phyloP scores from a whole-genome alignment of 345 rosid species.

The Camelina neglecta region DNA sequence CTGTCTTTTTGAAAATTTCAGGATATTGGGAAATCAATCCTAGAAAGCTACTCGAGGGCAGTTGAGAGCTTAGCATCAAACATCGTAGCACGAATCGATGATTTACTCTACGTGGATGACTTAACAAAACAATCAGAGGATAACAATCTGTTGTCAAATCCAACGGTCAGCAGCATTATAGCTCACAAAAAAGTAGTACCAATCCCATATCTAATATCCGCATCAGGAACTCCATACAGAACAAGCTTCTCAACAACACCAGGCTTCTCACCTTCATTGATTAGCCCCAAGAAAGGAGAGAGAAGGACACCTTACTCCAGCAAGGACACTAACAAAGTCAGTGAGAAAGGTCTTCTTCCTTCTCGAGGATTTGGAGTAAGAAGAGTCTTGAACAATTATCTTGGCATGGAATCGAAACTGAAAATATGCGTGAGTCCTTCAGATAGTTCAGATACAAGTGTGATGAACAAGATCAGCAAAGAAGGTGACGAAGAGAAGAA shows the following conservation, averaged over 20 bases:
- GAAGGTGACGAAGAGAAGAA: constrained; percentile 36
- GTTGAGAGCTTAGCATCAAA: constrained; percentile 89
- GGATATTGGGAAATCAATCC: constrained; percentile 95
- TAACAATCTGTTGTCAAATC: constrained; percentile 54
- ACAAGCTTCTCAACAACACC: constrained; percentile 67
- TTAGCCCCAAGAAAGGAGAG: constrained; percentile 72
- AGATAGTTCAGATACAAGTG: constrained; percentile 48
- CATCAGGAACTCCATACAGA: constrained; percentile 69
- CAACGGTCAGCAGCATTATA: constrained; percentile 58
- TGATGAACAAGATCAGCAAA: constrained; percentile 17
- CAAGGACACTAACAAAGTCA: constrained; percentile 48
- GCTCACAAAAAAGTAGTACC: constrained; percentile 65
- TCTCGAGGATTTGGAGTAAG: constrained; percentile 91
- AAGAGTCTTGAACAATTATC: constrained; percentile 76
- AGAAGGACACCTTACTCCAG: constrained; percentile 61
- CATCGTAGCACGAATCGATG: constrained; percentile 86
- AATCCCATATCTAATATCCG: constrained; percentile 61
- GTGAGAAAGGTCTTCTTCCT: constrained; percentile 45
- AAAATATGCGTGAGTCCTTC: constrained; percentile 56
- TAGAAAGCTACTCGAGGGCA: constrained; percentile 96
- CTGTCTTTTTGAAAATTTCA: constrained; percentile 33
- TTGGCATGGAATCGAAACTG: constrained; percentile 70
- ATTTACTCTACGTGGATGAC: constrained; percentile 88
- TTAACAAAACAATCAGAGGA: constrained; percentile 72
- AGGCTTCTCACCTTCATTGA: constrained; percentile 64